Conservation (phyloP, 768 basidiomycete genomes). For the Pulveroboletus sp. region DNA sequence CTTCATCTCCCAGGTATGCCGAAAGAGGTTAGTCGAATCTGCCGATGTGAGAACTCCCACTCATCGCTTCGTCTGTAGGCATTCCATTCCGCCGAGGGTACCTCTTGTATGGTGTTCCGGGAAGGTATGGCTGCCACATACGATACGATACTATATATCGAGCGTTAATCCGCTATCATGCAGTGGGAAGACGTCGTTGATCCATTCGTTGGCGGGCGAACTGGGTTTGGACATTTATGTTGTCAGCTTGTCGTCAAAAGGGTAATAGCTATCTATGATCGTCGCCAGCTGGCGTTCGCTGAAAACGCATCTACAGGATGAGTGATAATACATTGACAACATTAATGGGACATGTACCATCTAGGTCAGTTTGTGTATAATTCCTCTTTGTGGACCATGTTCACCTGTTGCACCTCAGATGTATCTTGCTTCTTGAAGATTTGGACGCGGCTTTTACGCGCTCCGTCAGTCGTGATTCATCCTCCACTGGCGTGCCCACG, state of each 20-base stretch:
- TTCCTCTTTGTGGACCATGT: slow-evolving; percentile 8
- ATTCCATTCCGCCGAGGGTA: slow-evolving; percentile 88
- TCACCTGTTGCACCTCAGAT: slow-evolving; percentile 41
- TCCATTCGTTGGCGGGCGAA: slow-evolving; percentile 81
- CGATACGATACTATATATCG: not conserved
- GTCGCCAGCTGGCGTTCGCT: slow-evolving; percentile 5
- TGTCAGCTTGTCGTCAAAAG: slow-evolving; percentile 82
- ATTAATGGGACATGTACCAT: slow-evolving; percentile 84
- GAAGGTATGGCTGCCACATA: slow-evolving; percentile 48
- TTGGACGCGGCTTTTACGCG: slow-evolving; percentile 90
- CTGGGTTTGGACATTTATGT: slow-evolving; percentile 89
- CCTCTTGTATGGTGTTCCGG: slow-evolving; percentile 78
- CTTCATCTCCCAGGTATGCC: slow-evolving; percentile 62
- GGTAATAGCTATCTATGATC: slow-evolving; percentile 40
- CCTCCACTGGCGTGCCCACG: slow-evolving; percentile 71
- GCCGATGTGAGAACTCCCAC: slow-evolving; percentile 16
- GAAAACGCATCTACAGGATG: slow-evolving; percentile 50
- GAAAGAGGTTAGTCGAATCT: slow-evolving; percentile 61
- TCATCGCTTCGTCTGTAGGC: slow-evolving; percentile 39
- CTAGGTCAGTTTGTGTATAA: slow-evolving; percentile 46
- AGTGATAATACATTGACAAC: slow-evolving; percentile 85
- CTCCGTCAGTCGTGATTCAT: slow-evolving; percentile 75
- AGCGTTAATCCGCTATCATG: slow-evolving; percentile 12
- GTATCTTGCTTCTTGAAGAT: slow-evolving; percentile 91
- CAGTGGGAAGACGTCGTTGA: slow-evolving; percentile 83